Evolutionary conservation across 192 early-diverging fungal species (phyloP), one percentile per base, ranked within the genome.

Genomic region (Chytriomyces sp.): DNA sequence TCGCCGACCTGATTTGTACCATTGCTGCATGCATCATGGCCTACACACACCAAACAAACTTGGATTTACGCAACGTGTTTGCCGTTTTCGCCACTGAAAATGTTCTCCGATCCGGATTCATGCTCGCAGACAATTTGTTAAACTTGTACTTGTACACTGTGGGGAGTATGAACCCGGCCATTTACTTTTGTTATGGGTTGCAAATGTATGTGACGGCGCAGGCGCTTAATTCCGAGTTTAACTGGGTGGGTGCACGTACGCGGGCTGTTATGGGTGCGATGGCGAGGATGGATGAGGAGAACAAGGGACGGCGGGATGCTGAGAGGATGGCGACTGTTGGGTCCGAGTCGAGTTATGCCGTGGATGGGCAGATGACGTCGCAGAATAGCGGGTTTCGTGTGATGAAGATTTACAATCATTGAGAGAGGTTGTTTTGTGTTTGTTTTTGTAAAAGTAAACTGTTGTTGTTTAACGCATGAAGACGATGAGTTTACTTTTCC

Each of bases 161-260:
- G n/a, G 23, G 68, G 49, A 44, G 50, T 20, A 69, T 10, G 11
- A 18, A 16, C 11, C 23, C 46, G 6, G 48, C 45, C 16, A 69
- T 69, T 53, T 20, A 20, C 10, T 23, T 16, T 7, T 57, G 53
- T 5, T 57, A n/a, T 20, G 53, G 53, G 53, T 9, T 69, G 20
- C 16, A 69, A n/a, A 69, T 50, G 46, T 69, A 69, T 43, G 35
- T 69, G 6, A 7, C 20, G 7, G 45, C 68, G 48, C 68, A 69
- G 49, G 68, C 68, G 20, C 9, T 69, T 50, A 69, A 69, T 69
- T 69, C 68, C 6, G 68, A 69, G 49, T 69, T 69, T 50, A 53
- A n/a, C 18, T 24, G 10, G 68, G 23, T 53, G n/a, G 23, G 45
- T 16, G 26, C 53, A 5, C 10, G 50, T 24, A 69, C 18, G 11